Evolutionary conservation across 345 rosid species (phyloP), one percentile per base, ranked within the genome.

Genomic region (Populus ilicifolia): DNA sequence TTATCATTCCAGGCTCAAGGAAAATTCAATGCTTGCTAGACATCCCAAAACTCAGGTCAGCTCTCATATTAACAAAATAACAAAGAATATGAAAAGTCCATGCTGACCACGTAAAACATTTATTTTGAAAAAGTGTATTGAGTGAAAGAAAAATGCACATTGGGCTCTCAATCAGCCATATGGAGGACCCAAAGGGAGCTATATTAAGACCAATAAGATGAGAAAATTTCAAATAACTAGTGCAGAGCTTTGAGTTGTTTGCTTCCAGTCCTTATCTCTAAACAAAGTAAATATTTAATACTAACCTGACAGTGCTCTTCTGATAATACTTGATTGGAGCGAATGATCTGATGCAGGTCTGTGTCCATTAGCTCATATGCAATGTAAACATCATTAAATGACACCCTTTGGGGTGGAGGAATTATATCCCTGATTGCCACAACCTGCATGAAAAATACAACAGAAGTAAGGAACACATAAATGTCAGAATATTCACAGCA

Each of bases 341-440:
- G 88, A 67, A 95, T 85, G 77, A 92, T 78, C 84, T 83, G 88
- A 77, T 81, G 83, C 72, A 95, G 87, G 82, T 92, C 93, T 71
- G 88, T 79, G 70, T 89, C 97, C 97, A 93, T 93, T 43, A 92
- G 79, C 78, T 93, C 99, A 84, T 89, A 90, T 12, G 89, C 97
- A 56, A 95, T 92, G 84, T 95, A 95, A 79, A 93, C 92, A 88
- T 95, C 98, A 79, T 93, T 86, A 70, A 89, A 92, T 8, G 71
- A 69, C 67, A 85, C 83, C 80, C 96, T 92, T 77, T 78, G 90
- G 33, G 93, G 87, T 25, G 99, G 98, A 33, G 96, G 86, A 67
- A 95, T 88, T 74, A 93, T 85, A 86, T 95, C 99, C 88, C 90
- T 93, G 82, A 95, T 90, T 80, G 85, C 96, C 82, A 95, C 88